Evolutionary conservation across 139 green algal species (phyloP).

Genomic region (Chlamydomonas sp.): DNA sequence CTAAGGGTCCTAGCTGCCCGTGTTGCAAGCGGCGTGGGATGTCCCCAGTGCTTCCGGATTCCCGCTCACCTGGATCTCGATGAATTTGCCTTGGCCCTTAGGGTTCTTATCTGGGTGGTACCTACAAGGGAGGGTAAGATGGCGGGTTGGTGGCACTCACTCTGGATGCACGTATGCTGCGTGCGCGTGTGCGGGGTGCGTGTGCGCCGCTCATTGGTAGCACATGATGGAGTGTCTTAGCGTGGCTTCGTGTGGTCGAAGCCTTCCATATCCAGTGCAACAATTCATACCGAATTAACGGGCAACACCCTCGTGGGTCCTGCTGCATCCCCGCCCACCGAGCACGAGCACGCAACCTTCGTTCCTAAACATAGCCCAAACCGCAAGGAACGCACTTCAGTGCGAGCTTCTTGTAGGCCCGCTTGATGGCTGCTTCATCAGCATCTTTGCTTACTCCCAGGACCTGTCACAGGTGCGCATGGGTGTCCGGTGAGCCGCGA

Average conservation of each 20-base stretch:
- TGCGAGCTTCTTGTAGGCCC: slow-evolving; percentile 44
- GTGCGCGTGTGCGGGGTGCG: too few relatives aligned
- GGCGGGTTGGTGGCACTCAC: not conserved
- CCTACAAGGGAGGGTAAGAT: not conserved
- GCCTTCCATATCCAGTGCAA: too few relatives aligned
- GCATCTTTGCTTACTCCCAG: slow-evolving; percentile 34
- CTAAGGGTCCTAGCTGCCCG: not conserved
- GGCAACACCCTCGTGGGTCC: too few relatives aligned
- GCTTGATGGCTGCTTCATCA: slow-evolving; percentile 46
- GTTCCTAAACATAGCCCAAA: too few relatives aligned
- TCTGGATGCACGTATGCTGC: too few relatives aligned
- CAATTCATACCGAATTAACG: too few relatives aligned
- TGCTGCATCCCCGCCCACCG: too few relatives aligned
- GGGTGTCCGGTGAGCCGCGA: not conserved
- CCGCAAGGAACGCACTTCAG: slow-evolving; percentile 14
- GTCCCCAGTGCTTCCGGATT: not conserved
- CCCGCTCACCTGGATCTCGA: slow-evolving; percentile 39
- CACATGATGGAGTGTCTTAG: too few relatives aligned
- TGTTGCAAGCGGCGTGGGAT: not conserved
- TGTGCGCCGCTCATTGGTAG: too few relatives aligned
- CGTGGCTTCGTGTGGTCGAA: too few relatives aligned
- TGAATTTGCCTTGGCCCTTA: slow-evolving; percentile 37
- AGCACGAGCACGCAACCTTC: too few relatives aligned
- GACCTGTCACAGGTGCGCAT: not conserved
- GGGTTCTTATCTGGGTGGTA: slow-evolving; percentile 59